Percentiles rank a stretch among this genome's conserved stretches.
Conservation (phyloP, 2,329 filamentous ascomycete species). For the Fusarium sp. region DNA sequence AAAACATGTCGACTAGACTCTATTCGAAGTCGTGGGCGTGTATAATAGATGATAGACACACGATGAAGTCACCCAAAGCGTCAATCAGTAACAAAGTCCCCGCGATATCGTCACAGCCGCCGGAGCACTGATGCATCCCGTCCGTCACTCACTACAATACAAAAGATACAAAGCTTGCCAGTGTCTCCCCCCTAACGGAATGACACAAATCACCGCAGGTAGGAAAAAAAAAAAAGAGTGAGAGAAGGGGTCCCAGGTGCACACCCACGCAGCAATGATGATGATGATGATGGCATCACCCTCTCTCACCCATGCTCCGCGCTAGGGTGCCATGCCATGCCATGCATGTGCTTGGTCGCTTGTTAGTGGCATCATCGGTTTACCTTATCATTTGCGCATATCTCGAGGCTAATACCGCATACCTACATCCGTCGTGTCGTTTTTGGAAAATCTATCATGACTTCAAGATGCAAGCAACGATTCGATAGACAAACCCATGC, state of each 20-base stretch:
- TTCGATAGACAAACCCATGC: conserved; percentile 18
- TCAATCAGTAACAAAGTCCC: conserved; percentile 25
- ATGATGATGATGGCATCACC: conserved; percentile 39
- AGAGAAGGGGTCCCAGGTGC: conserved; percentile 25
- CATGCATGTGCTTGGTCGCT: conserved; percentile 21
- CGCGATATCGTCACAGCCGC: conserved; percentile 25
- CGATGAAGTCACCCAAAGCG: conserved; percentile 30
- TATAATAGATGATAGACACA: conserved; percentile 6
- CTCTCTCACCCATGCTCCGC: conserved; percentile 19
- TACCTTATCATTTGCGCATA: conserved; percentile 11
- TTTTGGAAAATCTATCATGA: not conserved
- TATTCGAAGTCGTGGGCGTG: conserved; percentile 15
- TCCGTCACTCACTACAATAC: not conserved
- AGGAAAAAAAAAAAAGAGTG: not conserved
- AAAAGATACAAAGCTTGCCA: conserved; percentile 24
- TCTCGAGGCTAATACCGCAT: conserved; percentile 21
- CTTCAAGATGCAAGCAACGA: conserved; percentile 4
- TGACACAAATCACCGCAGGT: conserved; percentile 11
- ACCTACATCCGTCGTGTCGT: conserved; percentile 10
- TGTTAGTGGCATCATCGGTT: conserved; percentile 37
- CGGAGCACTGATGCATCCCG: conserved; percentile 6
- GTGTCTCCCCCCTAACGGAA: not conserved
- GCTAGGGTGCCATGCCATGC: conserved; percentile 1
- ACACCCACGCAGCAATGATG: conserved; percentile 24
- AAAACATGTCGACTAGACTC: not conserved